phyloP scores from a whole-genome alignment of 208 protist species.

The Spironucleus salmonicida region DNA sequence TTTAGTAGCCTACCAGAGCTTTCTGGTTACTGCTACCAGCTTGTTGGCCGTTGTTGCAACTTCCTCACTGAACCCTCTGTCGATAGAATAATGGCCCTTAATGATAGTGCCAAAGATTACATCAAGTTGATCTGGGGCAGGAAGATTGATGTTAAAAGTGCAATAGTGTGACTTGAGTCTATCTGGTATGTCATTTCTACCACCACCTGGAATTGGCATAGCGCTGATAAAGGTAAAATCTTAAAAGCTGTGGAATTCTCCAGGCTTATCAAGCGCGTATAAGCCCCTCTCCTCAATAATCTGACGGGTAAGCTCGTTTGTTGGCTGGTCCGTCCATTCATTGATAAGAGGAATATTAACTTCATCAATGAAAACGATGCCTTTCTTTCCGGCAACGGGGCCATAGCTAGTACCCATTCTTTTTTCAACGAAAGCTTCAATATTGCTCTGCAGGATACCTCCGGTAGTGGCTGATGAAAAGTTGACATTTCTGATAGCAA shows the following conservation, averaged over 20 bases:
- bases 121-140: slow-evolving; percentile 72
- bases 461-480: slow-evolving; percentile 63
- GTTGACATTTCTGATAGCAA: slow-evolving; percentile 50
- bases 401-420: slow-evolving; percentile 73
- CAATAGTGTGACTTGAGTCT: slow-evolving; percentile 79
- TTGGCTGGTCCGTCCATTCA: slow-evolving; percentile 60
- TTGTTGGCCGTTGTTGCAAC: slow-evolving; percentile 64
- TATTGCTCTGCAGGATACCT: slow-evolving; percentile 55
- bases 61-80: slow-evolving; percentile 59
- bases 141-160: slow-evolving; percentile 82
- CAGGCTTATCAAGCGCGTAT: slow-evolving; percentile 60
- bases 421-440: slow-evolving; percentile 76
- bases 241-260: slow-evolving; percentile 71
- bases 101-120: slow-evolving; percentile 82
- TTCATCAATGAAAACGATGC: slow-evolving; percentile 90
- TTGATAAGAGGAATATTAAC: slow-evolving; percentile 84
- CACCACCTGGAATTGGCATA: slow-evolving; percentile 84
- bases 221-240: slow-evolving; percentile 79
- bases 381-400: slow-evolving; percentile 72
- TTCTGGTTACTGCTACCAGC: slow-evolving; percentile 71
- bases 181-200: slow-evolving; percentile 89
- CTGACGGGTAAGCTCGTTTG: slow-evolving; percentile 63
- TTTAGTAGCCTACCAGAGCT: slow-evolving; percentile 72
- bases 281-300: slow-evolving; percentile 58
- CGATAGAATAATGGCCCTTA: slow-evolving; percentile 59